phyloP scores from a whole-genome alignment of 805 yeast genomes.

The Lipomyces sp. region DNA sequence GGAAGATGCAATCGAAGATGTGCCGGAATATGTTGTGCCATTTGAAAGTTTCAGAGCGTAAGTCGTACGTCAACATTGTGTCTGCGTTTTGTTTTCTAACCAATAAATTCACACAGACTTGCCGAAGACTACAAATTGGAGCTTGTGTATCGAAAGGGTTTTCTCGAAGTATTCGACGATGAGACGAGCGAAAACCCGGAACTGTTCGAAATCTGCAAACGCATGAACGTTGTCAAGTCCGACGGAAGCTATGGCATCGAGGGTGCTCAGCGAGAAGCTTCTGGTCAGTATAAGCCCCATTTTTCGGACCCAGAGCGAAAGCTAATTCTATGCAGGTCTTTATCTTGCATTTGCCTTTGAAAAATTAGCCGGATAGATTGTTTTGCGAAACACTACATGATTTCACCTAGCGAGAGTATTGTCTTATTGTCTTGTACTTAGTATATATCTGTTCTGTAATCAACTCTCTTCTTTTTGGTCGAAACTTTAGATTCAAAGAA shows the following conservation, averaged over 20 bases:
- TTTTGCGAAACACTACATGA: too few species aligned
- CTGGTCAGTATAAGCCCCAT: slow-evolving; percentile 79
- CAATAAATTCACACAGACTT: slow-evolving; percentile 39
- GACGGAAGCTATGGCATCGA: slow-evolving; percentile 85
- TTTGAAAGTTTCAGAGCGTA: slow-evolving; percentile 72
- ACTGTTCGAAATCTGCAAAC: slow-evolving; percentile 33
- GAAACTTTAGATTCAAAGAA: too few species aligned
- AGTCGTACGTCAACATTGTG: slow-evolving; percentile 5
- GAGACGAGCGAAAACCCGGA: slow-evolving; percentile 61
- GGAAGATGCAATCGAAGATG: slow-evolving; percentile 92
- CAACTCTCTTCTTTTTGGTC: too few species aligned
- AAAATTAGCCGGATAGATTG: slow-evolving; percentile 24
- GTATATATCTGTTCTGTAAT: too few species aligned
- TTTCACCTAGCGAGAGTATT: too few species aligned
- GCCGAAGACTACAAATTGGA: slow-evolving; percentile 81
- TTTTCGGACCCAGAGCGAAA: too few species aligned
- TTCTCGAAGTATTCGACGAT: slow-evolving; percentile 75
- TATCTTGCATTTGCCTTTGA: slow-evolving; percentile 30
- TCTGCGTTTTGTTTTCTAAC: background rate
- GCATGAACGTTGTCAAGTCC: slow-evolving; percentile 52
- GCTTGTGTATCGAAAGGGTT: slow-evolving; percentile 68
- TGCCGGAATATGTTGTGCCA: slow-evolving; percentile 95
- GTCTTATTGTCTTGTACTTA: too few species aligned
- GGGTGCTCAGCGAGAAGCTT: slow-evolving; percentile 84
- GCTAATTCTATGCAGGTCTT: too few species aligned